Percentiles rank a stretch among this genome's conserved stretches.
Evolutionary conservation across 1,284 basidiomycete genomes (phyloP).

Genomic region (Ganoderma multipileum): DNA sequence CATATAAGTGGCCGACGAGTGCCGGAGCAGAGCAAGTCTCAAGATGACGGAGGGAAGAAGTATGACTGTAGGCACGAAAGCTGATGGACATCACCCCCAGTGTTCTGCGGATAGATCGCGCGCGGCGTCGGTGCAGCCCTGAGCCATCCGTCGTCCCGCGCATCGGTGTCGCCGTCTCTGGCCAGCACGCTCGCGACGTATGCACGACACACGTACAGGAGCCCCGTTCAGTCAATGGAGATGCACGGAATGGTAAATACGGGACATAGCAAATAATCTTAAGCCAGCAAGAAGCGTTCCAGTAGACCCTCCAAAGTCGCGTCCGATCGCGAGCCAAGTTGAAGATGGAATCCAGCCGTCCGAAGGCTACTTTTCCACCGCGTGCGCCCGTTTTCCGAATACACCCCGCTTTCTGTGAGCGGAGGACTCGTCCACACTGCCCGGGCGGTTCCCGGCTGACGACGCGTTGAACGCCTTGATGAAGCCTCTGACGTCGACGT

Average conservation of each 20-base stretch:
- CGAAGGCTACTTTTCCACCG: slow-evolving; percentile 14
- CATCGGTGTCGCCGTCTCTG: slow-evolving; percentile 7
- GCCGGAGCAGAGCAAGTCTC: slow-evolving; percentile 8
- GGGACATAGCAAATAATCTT: neutral
- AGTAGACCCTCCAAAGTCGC: neutral
- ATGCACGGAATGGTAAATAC: neutral
- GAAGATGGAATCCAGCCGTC: neutral
- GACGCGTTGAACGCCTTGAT: slow-evolving; percentile 33
- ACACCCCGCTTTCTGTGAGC: slow-evolving; percentile 1
- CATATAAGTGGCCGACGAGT: slow-evolving; percentile 3
- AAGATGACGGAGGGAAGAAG: slow-evolving; percentile 8
- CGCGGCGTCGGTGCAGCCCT: slow-evolving; percentile 11
- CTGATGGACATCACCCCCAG: slow-evolving; percentile 25
- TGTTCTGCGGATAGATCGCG: slow-evolving; percentile 25
- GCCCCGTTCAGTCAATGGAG: neutral
- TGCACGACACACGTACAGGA: neutral
- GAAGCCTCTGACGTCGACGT: slow-evolving; percentile 22
- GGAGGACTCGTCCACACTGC: slow-evolving; percentile 7
- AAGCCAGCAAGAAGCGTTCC: neutral
- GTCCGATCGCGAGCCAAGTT: neutral
- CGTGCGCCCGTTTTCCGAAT: slow-evolving; percentile 4
- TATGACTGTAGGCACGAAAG: slow-evolving; percentile 27
- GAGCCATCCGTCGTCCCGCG: slow-evolving; percentile 6
- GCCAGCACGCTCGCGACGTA: neutral
- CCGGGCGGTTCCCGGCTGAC: slow-evolving; percentile 20